Evolutionary conservation across 345 rosid species (phyloP).

Genomic region (Aurinia saxatilis): DNA sequence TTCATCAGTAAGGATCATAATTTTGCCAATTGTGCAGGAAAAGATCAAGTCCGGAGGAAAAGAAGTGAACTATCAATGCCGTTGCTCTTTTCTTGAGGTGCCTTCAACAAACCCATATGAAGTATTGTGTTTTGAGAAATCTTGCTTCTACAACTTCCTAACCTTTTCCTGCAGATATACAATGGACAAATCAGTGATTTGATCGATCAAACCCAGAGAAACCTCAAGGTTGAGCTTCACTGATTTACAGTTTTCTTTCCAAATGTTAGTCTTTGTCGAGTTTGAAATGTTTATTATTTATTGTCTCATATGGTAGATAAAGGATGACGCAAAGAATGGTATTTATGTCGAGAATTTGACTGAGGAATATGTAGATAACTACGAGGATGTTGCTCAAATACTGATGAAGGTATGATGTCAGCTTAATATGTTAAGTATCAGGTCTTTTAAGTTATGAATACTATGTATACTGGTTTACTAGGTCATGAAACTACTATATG

Average conservation of each 20-base stretch:
- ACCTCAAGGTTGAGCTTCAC: slow-evolving; percentile 58
- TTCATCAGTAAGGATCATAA: slow-evolving; percentile 1
- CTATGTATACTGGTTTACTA: neutral
- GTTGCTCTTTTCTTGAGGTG: slow-evolving; percentile 98
- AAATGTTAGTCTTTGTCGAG: neutral
- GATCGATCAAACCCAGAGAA: slow-evolving; percentile 85
- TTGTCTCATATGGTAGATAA: slow-evolving; percentile 43
- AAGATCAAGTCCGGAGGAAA: slow-evolving; percentile 59
- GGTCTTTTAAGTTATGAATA: neutral
- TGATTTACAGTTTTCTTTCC: neutral
- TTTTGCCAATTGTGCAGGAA: slow-evolving; percentile 40
- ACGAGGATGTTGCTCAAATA: slow-evolving; percentile 76
- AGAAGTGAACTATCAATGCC: slow-evolving; percentile 80
- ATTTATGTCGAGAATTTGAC: slow-evolving; percentile 73
- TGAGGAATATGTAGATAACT: slow-evolving; percentile 77
- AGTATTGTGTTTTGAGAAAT: neutral
- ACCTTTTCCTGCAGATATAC: slow-evolving; percentile 52
- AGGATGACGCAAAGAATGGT: slow-evolving; percentile 80
- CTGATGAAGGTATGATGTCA: slow-evolving; percentile 66
- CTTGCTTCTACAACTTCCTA: neutral
- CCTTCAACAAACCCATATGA: neutral
- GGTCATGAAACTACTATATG: neutral
- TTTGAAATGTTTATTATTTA: neutral
- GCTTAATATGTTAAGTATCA: neutral
- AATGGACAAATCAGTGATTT: slow-evolving; percentile 88